Evolutionary conservation across 352 stramenopile species (phyloP).

Genomic region (Aphanomyces astaci): DNA sequence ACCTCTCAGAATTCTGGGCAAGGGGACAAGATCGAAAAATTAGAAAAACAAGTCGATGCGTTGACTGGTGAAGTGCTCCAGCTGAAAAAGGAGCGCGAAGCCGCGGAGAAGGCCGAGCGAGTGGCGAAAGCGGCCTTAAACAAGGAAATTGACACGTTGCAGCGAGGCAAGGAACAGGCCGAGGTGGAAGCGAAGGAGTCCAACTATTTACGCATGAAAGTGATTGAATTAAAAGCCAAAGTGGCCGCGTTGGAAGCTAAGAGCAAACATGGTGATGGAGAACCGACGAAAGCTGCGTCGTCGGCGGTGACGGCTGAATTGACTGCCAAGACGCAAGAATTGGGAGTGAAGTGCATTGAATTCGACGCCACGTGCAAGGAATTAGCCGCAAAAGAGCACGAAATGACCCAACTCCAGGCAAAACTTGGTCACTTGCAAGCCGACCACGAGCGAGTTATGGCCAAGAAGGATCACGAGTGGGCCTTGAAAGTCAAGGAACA

Average conservation of each 20-base stretch:
- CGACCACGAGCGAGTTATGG: constrained; percentile 28
- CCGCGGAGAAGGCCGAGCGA: constrained; percentile 27
- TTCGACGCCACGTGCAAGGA: neutral
- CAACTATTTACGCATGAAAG: constrained; percentile 52
- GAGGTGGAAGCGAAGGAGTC: constrained; percentile 42
- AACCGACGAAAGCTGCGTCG: neutral
- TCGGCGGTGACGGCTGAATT: neutral
- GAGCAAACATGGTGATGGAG: neutral
- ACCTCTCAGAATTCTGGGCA: neutral
- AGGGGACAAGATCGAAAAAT: constrained; percentile 9
- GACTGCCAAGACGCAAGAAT: neutral
- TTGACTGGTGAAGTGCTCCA: neutral
- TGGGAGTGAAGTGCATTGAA: neutral
- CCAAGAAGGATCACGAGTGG: constrained; percentile 28
- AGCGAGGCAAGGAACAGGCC: constrained; percentile 24
- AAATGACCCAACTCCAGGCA: constrained; percentile 25
- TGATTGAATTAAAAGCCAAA: constrained; percentile 39
- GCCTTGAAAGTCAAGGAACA: constrained; percentile 27
- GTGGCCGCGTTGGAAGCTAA: constrained; percentile 30
- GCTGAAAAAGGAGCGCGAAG: constrained; percentile 24
- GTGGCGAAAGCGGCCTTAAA: constrained; percentile 9
- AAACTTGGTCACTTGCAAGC: constrained; percentile 25
- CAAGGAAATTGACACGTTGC: constrained; percentile 3
- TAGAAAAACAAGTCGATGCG: neutral
- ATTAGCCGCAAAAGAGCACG: neutral